A percentile compares a stretch with the other conserved stretches of the same genome.
These are phyloP conservation scores for Neonectria coccinea DNA, from an alignment of 2,329 filamentous ascomycete genomes.

Conservation along the genomic window DNA sequence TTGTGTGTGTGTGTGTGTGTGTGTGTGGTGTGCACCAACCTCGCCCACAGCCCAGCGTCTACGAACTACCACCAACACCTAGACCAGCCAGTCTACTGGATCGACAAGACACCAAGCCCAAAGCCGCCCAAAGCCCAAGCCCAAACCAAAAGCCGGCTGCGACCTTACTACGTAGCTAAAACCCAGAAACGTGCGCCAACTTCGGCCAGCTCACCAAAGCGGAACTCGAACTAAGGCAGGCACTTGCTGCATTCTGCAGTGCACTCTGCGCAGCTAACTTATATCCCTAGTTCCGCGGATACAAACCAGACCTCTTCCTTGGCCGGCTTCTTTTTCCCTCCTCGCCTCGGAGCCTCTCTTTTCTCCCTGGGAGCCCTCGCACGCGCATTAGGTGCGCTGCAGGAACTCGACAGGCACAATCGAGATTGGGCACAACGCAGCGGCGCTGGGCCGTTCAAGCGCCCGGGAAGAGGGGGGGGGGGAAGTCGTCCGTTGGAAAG, in stretches of 20 bases:
- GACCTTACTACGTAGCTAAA: background rate
- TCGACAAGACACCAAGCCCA: slow-evolving; percentile 8
- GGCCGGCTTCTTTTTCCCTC: background rate
- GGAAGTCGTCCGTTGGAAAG: slow-evolving; percentile 23
- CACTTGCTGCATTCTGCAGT: slow-evolving; percentile 8
- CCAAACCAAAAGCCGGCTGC: slow-evolving; percentile 2
- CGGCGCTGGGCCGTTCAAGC: slow-evolving; percentile 30
- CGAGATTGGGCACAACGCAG: slow-evolving; percentile 39
- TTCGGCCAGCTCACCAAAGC: slow-evolving; percentile 43
- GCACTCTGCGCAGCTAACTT: background rate
- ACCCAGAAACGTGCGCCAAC: slow-evolving; percentile 31
- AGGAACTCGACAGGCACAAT: slow-evolving; percentile 43
- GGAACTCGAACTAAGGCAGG: slow-evolving; percentile 23
- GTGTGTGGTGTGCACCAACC: slow-evolving; percentile 3
- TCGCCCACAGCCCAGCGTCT: background rate
- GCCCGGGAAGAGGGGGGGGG: slow-evolving; percentile 6
- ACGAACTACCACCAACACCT: too few relatives aligned
- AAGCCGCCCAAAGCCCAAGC: slow-evolving; percentile 2
- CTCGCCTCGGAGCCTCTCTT: background rate
- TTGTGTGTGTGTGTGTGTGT: background rate
- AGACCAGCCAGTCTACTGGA: too few relatives aligned
- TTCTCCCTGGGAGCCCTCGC: background rate
- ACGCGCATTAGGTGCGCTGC: slow-evolving; percentile 31
- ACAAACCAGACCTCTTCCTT: background rate
- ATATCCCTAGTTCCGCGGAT: background rate